Conservation (phyloP, 192 early-diverging fungal species). For the Linnemannia elongata region DNA sequence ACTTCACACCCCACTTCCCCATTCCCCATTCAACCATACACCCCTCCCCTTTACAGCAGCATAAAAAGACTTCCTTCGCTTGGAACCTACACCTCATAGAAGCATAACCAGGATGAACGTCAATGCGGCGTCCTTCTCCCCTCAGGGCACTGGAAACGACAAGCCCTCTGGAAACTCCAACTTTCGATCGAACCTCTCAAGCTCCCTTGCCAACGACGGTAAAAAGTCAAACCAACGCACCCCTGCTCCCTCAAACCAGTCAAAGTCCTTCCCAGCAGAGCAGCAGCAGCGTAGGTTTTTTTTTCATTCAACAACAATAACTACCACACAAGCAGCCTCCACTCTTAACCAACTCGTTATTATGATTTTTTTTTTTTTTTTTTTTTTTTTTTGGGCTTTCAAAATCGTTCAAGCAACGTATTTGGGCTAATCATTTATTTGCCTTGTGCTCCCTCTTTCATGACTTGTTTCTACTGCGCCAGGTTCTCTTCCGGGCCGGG, state of each 20-base stretch:
- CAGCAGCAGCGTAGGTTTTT: slow-evolving; percentile 43
- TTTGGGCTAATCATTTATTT: slow-evolving; percentile 7
- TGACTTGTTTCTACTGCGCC: slow-evolving; percentile 29
- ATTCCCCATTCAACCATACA: not conserved
- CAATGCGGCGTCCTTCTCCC: slow-evolving; percentile 49
- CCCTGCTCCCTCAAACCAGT: slow-evolving; percentile 16
- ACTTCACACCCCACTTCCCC: not conserved
- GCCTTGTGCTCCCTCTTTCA: not conserved
- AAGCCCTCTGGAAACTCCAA: slow-evolving; percentile 44
- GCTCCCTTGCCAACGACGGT: slow-evolving; percentile 17
- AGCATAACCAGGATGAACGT: slow-evolving; percentile 38
- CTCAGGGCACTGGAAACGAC: slow-evolving; percentile 34
- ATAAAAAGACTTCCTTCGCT: not conserved
- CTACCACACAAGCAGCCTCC: not conserved
- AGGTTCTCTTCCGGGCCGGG: slow-evolving; percentile 42
- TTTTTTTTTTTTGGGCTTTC: no score
- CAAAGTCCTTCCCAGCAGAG: slow-evolving; percentile 32
- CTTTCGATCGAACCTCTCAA: slow-evolving; percentile 38
- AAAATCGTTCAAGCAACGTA: not conserved
- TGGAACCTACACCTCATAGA: not conserved
- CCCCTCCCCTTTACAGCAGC: not conserved
- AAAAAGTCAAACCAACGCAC: slow-evolving; percentile 47
- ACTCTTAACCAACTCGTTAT: not conserved
- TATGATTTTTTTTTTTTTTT: not conserved
- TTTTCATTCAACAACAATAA: not conserved